Conservation (phyloP, 768 basidiomycete species). For the Rubroboletus satanas region DNA sequence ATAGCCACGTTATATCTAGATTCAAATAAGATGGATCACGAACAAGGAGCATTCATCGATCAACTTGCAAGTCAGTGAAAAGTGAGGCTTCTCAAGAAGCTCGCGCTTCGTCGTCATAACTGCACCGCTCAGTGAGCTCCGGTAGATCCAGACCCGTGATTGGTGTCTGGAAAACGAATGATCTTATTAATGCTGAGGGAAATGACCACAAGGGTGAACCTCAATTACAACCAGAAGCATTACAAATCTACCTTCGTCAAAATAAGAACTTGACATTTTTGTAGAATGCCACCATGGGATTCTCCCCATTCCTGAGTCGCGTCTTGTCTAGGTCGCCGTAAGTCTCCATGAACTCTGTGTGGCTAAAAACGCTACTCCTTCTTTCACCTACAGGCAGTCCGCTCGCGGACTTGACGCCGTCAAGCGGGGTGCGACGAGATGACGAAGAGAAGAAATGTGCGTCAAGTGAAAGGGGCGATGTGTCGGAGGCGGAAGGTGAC, state of each 20-base stretch:
- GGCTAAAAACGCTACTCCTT: conserved; percentile 80
- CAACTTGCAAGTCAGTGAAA: neutral
- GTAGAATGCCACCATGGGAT: conserved; percentile 86
- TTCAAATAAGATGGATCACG: neutral
- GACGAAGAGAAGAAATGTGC: conserved; percentile 65
- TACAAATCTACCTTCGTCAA: conserved; percentile 32
- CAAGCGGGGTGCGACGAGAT: conserved; percentile 54
- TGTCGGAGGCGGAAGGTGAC: conserved; percentile 50
- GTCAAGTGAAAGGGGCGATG: conserved; percentile 51
- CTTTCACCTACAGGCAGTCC: conserved; percentile 77
- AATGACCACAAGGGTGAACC: neutral
- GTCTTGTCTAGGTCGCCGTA: conserved; percentile 78
- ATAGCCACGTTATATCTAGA: neutral
- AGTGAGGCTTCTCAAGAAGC: neutral
- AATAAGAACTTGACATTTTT: conserved; percentile 93
- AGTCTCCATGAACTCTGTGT: conserved; percentile 83
- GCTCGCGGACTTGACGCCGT: conserved; percentile 71
- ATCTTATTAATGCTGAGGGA: neutral
- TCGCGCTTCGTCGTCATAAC: neutral
- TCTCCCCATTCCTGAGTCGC: conserved; percentile 73
- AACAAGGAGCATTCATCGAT: neutral
- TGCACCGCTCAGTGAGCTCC: neutral
- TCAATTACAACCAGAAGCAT: neutral
- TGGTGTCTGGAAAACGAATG: neutral
- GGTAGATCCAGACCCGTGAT: neutral